Evolutionary conservation across 345 rosid genomes (phyloP).

Genomic region (Gossypium arboreum): DNA sequence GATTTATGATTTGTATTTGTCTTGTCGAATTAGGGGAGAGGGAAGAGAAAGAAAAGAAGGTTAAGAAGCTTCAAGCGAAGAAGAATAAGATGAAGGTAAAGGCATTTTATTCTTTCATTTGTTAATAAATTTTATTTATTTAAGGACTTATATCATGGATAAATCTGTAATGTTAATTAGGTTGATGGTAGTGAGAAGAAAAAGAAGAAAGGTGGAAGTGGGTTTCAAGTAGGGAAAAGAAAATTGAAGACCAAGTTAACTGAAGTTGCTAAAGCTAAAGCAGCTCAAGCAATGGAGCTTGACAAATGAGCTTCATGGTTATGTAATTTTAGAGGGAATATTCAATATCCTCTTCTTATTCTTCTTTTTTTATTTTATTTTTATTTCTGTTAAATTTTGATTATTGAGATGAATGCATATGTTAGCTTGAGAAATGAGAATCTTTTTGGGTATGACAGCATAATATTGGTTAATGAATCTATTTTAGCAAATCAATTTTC

Average conservation of each 20-base stretch:
- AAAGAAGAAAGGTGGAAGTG: constrained; percentile 55
- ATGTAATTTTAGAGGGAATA: background rate
- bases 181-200: constrained; percentile 71
- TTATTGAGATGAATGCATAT: background rate
- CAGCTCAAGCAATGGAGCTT: constrained; percentile 92
- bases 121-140: background rate
- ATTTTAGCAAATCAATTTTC: background rate
- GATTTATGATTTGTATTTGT: background rate
- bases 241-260: constrained; percentile 81
- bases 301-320: constrained; percentile 49
- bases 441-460: background rate
- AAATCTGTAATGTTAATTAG: constrained; percentile 28
- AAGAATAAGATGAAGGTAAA: constrained; percentile 91
- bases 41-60: constrained; percentile 57
- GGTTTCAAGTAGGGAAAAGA: constrained; percentile 85
- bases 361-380: background rate
- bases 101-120: constrained; percentile 10
- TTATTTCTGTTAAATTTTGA: background rate
- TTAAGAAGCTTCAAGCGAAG: constrained; percentile 71
- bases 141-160: background rate
- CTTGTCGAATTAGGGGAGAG: constrained; percentile 60
- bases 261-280: constrained; percentile 79
- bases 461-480: background rate
- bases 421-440: constrained; percentile 5
- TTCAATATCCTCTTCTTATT: too few species aligned